A percentile compares a stretch with the other conserved stretches of the same genome.
These are phyloP conservation scores for Solanum chilense DNA, from an alignment of 257 asterid species.

Conservation along the genomic window DNA sequence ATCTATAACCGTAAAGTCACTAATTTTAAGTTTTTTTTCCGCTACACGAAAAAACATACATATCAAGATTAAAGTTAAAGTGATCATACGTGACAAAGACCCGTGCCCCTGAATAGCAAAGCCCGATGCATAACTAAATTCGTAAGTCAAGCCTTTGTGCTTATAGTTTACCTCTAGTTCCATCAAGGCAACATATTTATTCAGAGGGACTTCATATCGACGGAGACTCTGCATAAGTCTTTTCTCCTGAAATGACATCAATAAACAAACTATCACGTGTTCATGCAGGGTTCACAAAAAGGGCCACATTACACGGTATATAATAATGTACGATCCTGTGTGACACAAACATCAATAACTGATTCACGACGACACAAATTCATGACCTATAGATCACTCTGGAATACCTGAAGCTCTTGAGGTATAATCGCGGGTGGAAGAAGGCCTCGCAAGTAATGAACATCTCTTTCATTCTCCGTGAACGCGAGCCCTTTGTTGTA, in stretches of 20 bases:
- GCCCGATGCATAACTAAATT: neutral
- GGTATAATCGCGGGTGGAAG: slow-evolving; percentile 47
- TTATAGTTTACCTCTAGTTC: slow-evolving; percentile 55
- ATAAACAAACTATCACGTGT: neutral
- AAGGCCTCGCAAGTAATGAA: slow-evolving; percentile 77
- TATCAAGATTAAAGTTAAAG: neutral
- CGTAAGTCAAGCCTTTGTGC: neutral
- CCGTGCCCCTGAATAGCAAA: neutral
- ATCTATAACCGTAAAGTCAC: neutral
- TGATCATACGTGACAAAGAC: neutral
- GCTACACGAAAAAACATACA: neutral
- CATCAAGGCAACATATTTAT: slow-evolving; percentile 73
- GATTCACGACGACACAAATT: neutral
- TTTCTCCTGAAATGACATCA: slow-evolving; percentile 48
- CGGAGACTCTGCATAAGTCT: slow-evolving; percentile 53
- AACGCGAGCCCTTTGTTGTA: slow-evolving; percentile 88
- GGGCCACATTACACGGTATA: neutral
- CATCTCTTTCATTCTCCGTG: slow-evolving; percentile 68
- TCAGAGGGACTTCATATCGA: slow-evolving; percentile 61
- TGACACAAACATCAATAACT: neutral
- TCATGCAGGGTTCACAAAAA: neutral
- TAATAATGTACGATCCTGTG: neutral
- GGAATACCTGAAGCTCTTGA: slow-evolving; percentile 66
- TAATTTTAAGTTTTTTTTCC: neutral
- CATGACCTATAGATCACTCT: neutral